Evolutionary conservation across 108 stramenopile species (phyloP), one percentile per base, ranked within the genome.

Genomic region (Cyclotella distinguenda): DNA sequence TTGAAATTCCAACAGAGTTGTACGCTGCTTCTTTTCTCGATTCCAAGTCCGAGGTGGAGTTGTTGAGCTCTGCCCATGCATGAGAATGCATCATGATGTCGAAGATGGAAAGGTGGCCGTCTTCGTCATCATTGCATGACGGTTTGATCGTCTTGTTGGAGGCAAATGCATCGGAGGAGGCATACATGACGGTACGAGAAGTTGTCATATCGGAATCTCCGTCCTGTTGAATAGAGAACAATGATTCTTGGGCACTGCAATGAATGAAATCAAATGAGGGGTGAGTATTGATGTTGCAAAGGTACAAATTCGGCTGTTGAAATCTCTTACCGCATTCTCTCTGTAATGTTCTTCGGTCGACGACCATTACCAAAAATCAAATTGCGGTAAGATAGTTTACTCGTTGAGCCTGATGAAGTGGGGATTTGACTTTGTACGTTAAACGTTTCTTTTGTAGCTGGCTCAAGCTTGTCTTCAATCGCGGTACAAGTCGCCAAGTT

Each of bases 361-460:
- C 84, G 80, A 16, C 80, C 80, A 32, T 56, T 78, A n/a, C 88
- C 91, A 70, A 89, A 90, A 39, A 94, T 90, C 25, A 94, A 78
- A 40, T 79, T 87, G 4, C 89, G 82, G 49, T 90, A 94, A 4
- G 86, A 84, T 1, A 89, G 77, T 70, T 94, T 94, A 55, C 74
- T 56, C 1, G 67, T 48, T 6, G 63, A 68, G 15, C 44, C 56
- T 33, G 58, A 54, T 12, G 63, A 64, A 0, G 60, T 51, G 15
- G 73, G 69, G 12, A 80, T 67, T 48, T 66, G 63, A 56, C 61
- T 74, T 31, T 72, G 70, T 36, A 68, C 79, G 34, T 78, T 74
- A 36, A 59, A 79, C 15, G 64, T 72, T 42, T 64, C 65, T 8
- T 78, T 71, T 22, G 82, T 76, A 11, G 68, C 72, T 35, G 77